These are phyloP conservation scores for Colletotrichum simmondsii DNA, from an alignment of 2,329 filamentous ascomycete genomes.

Conservation along the genomic window DNA sequence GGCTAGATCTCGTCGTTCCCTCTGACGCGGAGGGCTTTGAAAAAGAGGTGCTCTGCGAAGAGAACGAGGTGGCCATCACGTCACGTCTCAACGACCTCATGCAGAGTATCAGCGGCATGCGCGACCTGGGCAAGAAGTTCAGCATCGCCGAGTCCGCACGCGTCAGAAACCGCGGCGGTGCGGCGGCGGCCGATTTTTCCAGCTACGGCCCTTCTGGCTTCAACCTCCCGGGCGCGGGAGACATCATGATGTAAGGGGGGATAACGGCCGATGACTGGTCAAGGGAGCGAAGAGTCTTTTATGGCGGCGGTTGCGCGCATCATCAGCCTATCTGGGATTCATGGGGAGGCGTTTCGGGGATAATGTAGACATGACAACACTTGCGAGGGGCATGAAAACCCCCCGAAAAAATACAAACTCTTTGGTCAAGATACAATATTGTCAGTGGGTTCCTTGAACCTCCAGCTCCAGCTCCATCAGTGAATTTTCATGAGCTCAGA, in stretches of 20 bases:
- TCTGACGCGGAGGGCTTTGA: conserved; percentile 73
- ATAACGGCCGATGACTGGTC: neutral
- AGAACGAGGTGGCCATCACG: conserved; percentile 86
- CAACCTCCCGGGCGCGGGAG: conserved; percentile 37
- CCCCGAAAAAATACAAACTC: neutral
- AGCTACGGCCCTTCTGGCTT: conserved; percentile 34
- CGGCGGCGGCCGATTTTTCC: conserved; percentile 1
- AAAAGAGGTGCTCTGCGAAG: conserved; percentile 78
- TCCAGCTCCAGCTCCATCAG: neutral
- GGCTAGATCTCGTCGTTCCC: conserved; percentile 84
- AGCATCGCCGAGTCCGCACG: conserved; percentile 62
- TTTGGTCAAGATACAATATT: neutral
- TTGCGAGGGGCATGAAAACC: neutral
- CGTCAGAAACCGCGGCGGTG: conserved; percentile 29
- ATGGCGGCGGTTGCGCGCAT: neutral
- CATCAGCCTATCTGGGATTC: neutral
- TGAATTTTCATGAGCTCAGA: neutral
- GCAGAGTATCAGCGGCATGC: conserved; percentile 75
- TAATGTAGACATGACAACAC: conserved; percentile 31
- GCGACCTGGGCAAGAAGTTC: conserved; percentile 82
- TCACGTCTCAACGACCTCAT: conserved; percentile 81
- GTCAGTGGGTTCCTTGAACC: neutral
- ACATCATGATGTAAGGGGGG: conserved; percentile 38
- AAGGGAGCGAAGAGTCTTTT: neutral
- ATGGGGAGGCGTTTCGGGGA: conserved; percentile 22